Evolutionary conservation across 192 early-diverging fungal genomes (phyloP), one percentile per base, ranked within the genome.

Genomic region (Backusella circina): DNA sequence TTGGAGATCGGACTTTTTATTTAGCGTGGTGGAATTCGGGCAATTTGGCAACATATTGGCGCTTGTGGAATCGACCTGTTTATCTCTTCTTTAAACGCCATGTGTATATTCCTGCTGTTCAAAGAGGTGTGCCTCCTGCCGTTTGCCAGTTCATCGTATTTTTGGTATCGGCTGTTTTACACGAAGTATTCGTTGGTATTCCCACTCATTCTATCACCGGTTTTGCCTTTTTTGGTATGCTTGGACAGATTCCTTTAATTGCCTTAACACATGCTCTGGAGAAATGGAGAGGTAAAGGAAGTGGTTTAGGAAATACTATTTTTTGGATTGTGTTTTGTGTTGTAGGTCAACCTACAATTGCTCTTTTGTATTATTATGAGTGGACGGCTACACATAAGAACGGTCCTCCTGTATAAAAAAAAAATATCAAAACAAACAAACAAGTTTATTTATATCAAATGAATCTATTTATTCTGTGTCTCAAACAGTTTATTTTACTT

Each of bases 21-120:
- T 81, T 93, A 33, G 90, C 90, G 51, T 96, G 95, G 95, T 97
- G 95, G 95, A 97, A 97, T 84, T 88, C 89, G 0, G 84, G 86
- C 16, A 90, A 90, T 35, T 77, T 96, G 65, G 89, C 86, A 38
- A 88, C 90, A 72, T 97, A 97, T 85, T 96, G 95, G 95, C 86
- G 93, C 31, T 86, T 93, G 35, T 97, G 95, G 95, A 97, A 97
- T 87, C 86, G 89, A 69, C 95, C 95, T 21, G 95, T 97, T 35
- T 92, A 95, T 85, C 89, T 89, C 35, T 93, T 90, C 78, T 92
- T 92, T 84, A 97, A 97, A 76, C 90, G 95, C 10, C 95, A 97
- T 77, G 87, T 96, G 26, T 95, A 94, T 84, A 72, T 96, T 33
- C 95, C 95, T 47, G 84, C 93, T 75, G 81, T 94, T 69, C 91